A percentile compares a stretch with the other conserved stretches of the same genome.
These are phyloP conservation scores for Vanrija sp. DNA, from an alignment of 1,284 basidiomycete species.

Conservation along the genomic window DNA sequence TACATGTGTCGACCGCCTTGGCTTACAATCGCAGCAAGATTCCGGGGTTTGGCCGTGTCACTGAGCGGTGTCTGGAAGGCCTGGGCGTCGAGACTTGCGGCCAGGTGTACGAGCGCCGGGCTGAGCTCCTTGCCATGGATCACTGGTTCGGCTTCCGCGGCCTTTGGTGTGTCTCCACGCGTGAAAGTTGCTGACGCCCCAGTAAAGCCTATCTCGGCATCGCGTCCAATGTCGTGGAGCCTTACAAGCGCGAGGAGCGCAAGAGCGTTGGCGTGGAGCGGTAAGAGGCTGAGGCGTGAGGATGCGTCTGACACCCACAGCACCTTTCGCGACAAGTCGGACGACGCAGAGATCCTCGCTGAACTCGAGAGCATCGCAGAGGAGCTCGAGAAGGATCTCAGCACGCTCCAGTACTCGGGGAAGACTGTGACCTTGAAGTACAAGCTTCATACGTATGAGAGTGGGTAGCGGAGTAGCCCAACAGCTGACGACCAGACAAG, in stretches of 20 bases:
- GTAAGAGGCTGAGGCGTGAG: conserved; percentile 50
- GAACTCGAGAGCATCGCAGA: conserved; percentile 73
- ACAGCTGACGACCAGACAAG: conserved; percentile 56
- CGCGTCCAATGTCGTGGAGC: conserved; percentile 71
- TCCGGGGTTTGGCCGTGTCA: conserved; percentile 81
- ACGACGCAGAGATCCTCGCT: conserved; percentile 62
- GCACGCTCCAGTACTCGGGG: conserved; percentile 49
- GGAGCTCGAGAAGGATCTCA: conserved; percentile 75
- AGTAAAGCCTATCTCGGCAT: conserved; percentile 72
- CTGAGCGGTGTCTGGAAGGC: conserved; percentile 76
- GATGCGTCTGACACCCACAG: conserved; percentile 46
- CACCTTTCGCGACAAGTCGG: conserved; percentile 66
- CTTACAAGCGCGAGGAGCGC: conserved; percentile 68
- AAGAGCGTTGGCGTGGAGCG: conserved; percentile 88
- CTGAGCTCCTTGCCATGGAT: conserved; percentile 70
- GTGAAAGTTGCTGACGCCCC: not conserved
- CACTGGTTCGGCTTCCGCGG: conserved; percentile 73
- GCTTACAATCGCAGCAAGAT: conserved; percentile 50
- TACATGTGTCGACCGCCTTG: too few species aligned
- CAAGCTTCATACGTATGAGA: conserved; percentile 49
- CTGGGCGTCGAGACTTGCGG: conserved; percentile 85
- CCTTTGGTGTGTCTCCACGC: conserved; percentile 54
- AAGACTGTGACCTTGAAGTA: conserved; percentile 49
- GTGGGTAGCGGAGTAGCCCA: conserved; percentile 14
- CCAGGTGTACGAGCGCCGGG: conserved; percentile 73